phyloP scores from a whole-genome alignment of 805 yeast genomes.

The Ogataea pini region DNA sequence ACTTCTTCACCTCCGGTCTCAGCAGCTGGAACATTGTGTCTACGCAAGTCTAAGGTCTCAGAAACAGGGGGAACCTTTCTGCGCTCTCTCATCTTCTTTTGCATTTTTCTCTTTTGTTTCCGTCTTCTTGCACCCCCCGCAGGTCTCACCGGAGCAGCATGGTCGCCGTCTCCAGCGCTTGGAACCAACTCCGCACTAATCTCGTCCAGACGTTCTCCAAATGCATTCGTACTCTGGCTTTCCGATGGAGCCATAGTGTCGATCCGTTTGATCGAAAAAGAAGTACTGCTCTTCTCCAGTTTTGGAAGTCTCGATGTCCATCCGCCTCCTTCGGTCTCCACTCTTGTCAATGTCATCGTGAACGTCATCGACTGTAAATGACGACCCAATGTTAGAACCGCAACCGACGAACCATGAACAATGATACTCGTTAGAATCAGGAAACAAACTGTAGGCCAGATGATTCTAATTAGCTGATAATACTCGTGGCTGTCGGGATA shows the following conservation, averaged over 20 bases:
- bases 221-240: conserved; percentile 1
- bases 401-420: conserved; percentile 64
- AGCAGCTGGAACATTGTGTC: conserved; percentile 19
- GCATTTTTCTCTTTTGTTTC: conserved; percentile 30
- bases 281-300: conserved; percentile 67
- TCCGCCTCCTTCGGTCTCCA: conserved; percentile 66
- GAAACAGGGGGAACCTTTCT: conserved; percentile 36
- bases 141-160: conserved; percentile 52
- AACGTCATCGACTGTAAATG: conserved; percentile 89
- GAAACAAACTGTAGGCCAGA: conserved; percentile 57
- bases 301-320: conserved; percentile 91
- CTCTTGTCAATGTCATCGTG: conserved; percentile 83
- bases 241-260: conserved; percentile 58
- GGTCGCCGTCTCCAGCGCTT: conserved; percentile 19
- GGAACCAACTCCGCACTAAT: conserved; percentile 8
- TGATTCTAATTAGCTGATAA: conserved; percentile 34
- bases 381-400: conserved; percentile 69
- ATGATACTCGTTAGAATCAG: conserved; percentile 54
- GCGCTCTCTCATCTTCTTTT: conserved; percentile 30
- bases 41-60: conserved; percentile 37
- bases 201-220: conserved; percentile 4
- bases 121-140: conserved; percentile 73
- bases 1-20: neutral
- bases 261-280: conserved; percentile 79
- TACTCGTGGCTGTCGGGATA: conserved; percentile 31